Evolutionary conservation across 805 yeast genomes (phyloP).

Genomic region (Teunomyces gatunensis): DNA sequence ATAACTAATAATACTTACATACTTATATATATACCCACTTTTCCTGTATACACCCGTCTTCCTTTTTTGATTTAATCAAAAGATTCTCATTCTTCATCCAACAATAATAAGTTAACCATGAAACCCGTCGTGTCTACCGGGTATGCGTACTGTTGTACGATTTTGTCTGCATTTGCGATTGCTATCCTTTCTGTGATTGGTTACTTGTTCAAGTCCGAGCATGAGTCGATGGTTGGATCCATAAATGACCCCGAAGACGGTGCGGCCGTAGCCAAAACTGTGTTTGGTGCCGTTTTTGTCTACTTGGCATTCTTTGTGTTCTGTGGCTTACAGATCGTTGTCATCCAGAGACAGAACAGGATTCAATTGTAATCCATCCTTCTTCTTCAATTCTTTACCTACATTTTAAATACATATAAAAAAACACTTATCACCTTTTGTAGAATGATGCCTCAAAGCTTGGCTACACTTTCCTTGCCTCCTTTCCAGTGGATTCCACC

Average conservation of each 20-base stretch:
- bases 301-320: conserved; percentile 77
- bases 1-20: neutral
- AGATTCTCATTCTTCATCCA: neutral
- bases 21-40: no score
- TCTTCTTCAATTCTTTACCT: conserved; percentile 4
- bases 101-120: conserved; percentile 18
- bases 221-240: conserved; percentile 92
- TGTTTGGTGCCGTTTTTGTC: conserved; percentile 84
- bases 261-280: conserved; percentile 86
- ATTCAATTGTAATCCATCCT: conserved; percentile 40
- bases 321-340: conserved; percentile 81
- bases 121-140: conserved; percentile 54
- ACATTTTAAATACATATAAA: neutral
- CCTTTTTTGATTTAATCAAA: neutral
- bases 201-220: conserved; percentile 70
- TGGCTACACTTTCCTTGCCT: conserved; percentile 59
- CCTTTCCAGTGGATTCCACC: conserved; percentile 48
- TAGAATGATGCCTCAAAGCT: conserved; percentile 22
- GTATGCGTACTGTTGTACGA: conserved; percentile 94
- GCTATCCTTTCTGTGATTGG: conserved; percentile 85
- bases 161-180: conserved; percentile 88
- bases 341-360: conserved; percentile 62
- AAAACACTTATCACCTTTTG: neutral
- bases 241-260: conserved; percentile 91
- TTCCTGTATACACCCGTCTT: neutral